Percentiles rank a stretch among this genome's conserved stretches.
Evolutionary conservation across 352 stramenopile species (phyloP).

Genomic region (Pythium rhizo-oryzae): DNA sequence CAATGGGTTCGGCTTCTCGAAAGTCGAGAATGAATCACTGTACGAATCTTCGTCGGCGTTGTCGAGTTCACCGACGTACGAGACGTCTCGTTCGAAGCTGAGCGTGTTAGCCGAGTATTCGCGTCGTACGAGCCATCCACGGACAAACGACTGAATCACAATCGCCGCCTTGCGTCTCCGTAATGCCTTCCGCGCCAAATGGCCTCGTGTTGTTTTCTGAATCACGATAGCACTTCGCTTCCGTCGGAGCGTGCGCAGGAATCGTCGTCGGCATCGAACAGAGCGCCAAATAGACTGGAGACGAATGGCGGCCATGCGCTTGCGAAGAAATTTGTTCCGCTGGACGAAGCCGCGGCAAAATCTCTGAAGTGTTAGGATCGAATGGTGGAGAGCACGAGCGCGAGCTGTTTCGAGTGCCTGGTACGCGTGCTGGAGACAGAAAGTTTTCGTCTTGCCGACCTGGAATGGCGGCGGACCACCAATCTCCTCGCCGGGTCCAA

Average conservation of each 20-base stretch:
- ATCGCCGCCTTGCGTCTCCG: slow-evolving; percentile 49
- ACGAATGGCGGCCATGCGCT: slow-evolving; percentile 48
- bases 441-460: slow-evolving; percentile 85
- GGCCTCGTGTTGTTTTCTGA: slow-evolving; percentile 53
- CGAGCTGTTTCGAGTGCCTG: slow-evolving; percentile 64
- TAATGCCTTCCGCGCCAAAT: slow-evolving; percentile 44
- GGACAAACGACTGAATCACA: slow-evolving; percentile 78
- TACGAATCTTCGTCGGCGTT: slow-evolving; percentile 50
- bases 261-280: slow-evolving; percentile 48
- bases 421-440: slow-evolving; percentile 71
- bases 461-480: slow-evolving; percentile 58
- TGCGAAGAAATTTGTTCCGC: slow-evolving; percentile 49
- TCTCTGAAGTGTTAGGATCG: slow-evolving; percentile 70
- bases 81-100: slow-evolving; percentile 79
- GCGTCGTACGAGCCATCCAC: slow-evolving; percentile 79
- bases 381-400: slow-evolving; percentile 69
- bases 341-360: slow-evolving; percentile 71
- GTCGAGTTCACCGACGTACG: slow-evolving; percentile 71
- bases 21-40: slow-evolving; percentile 47
- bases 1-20: slow-evolving; percentile 16
- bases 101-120: slow-evolving; percentile 79
- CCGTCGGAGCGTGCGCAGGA: slow-evolving; percentile 38
- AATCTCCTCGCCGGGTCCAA: slow-evolving; percentile 32
- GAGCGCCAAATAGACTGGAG: slow-evolving; percentile 63
- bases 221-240: slow-evolving; percentile 53